These are phyloP conservation scores for Termitomyces sp. DNA, from an alignment of 768 basidiomycete species.

Conservation along the genomic window DNA sequence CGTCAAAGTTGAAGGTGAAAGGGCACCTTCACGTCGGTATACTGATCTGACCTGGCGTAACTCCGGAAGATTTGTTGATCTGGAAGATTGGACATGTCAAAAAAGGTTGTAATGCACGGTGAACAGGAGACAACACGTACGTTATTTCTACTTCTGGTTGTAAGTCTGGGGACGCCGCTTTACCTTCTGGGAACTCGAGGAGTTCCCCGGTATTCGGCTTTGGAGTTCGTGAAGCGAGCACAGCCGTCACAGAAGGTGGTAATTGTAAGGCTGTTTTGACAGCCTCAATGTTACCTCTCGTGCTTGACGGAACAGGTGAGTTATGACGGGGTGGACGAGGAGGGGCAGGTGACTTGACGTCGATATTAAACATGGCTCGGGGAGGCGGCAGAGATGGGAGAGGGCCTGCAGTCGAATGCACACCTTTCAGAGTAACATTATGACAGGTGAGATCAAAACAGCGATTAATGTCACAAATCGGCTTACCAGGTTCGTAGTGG, in stretches of 20 bases:
- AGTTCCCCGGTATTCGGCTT: conserved; percentile 6
- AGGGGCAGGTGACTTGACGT: conserved; percentile 43
- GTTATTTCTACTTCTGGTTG: conserved; percentile 5
- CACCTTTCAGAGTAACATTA: conserved; percentile 25
- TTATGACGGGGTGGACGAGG: conserved; percentile 64
- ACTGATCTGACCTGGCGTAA: conserved; percentile 24
- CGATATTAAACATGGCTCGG: conserved; percentile 48
- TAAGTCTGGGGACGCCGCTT: conserved; percentile 2
- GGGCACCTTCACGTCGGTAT: conserved; percentile 65
- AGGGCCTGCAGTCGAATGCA: conserved; percentile 72
- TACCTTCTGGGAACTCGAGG: conserved; percentile 8
- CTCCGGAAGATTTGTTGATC: conserved; percentile 11
- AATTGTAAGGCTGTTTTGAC: conserved; percentile 60
- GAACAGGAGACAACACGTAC: conserved; percentile 14
- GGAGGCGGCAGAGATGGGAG: conserved; percentile 59
- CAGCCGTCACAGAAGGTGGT: conserved; percentile 50
- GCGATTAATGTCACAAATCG: not conserved
- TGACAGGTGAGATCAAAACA: conserved; percentile 16
- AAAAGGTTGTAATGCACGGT: not conserved
- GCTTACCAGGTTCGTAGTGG: conserved; percentile 59
- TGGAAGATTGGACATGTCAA: conserved; percentile 13
- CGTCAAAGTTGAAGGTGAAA: conserved; percentile 35
- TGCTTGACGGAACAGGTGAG: conserved; percentile 46
- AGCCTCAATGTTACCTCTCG: conserved; percentile 48
- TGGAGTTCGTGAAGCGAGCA: conserved; percentile 29